Base-by-base conservation (phyloP, 768 basidiomycete species). In the Hebeloma cylindrosporum region DNA sequence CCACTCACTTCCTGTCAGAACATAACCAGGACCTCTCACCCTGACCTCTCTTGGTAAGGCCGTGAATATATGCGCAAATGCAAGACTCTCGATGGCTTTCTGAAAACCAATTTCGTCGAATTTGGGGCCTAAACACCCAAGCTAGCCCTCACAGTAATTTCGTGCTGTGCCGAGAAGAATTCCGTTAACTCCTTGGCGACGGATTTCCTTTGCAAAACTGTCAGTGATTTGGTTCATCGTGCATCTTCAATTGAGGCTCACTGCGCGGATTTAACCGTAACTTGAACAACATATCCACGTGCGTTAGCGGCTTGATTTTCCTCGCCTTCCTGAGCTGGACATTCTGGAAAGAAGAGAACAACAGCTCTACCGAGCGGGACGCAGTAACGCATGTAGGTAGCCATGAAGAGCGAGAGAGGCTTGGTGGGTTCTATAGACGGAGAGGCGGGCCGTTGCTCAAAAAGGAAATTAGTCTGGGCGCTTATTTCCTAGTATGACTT, bases 291-390 rank as follows among this genome's bases (percentile, higher is more conserved):
- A 26, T 51, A 48, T 23, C 43, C 28, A 28, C 36, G 6, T 33
- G 40, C 35, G 3, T 17, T 16, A 9, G 27, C 21, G 35, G 32
- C 41, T 38, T 7, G 17, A 13, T 5, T 18, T 25, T 27, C 40
- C 18, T 11, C 20, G 8, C 13, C 11, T 21, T 8, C 17, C 42
- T 40, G 9, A 6, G 17, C 21, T 47, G 33, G 18, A 26, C 33
- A 33, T 14, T 53, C 50, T 25, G 67, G 66, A 29, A 70, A 62
- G 39, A 69, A 68, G 11, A 71, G 39, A 7, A 71, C 59, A n/a
- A 50, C 51, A 1, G 69, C 42, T 37, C 60, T 59, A 42, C 62
- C 62, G n/a, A 68, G 59, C 16, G 62, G 58, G 26, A 72, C 52
- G 23, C 52, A 59, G 43, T 69, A 69, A 8, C 37, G 45, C 25